Percentiles rank a stretch among this genome's conserved stretches.
Evolutionary conservation across 257 asterid genomes (phyloP).

Genomic region (Solanum clarkiae): DNA sequence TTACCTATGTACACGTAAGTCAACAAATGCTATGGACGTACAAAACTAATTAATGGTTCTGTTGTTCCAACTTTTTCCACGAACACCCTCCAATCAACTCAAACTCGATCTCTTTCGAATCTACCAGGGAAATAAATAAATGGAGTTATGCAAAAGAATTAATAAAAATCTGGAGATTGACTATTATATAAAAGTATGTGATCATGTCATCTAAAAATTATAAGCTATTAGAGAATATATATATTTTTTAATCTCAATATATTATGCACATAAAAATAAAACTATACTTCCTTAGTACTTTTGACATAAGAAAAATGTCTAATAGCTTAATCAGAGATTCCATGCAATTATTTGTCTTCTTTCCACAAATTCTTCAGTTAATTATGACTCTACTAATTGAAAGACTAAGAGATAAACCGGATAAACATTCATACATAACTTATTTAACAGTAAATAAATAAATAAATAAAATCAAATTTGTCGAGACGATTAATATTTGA

Average conservation of each 20-base stretch:
- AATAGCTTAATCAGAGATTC: neutral
- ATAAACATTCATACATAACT: neutral
- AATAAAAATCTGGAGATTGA: neutral
- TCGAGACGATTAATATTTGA: neutral
- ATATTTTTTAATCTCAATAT: neutral
- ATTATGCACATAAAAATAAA: neutral
- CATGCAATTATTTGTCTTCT: neutral
- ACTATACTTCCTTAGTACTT: neutral
- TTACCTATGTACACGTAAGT: neutral
- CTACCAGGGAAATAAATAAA: neutral
- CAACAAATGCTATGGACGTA: neutral
- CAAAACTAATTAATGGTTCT: neutral
- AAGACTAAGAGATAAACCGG: neutral
- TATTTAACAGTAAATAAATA: neutral
- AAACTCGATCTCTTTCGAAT: neutral
- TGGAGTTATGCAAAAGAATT: neutral
- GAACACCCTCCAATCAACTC: neutral
- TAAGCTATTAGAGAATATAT: neutral
- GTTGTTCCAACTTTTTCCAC: neutral
- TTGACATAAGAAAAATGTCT: neutral
- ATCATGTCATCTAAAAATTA: neutral
- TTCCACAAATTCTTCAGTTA: neutral
- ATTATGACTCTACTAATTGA: neutral
- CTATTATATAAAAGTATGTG: neutral
- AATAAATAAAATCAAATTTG: neutral